Evolutionary conservation across 371 early-diverging fungal genomes (phyloP).

Genomic region (Saksenaea vasiformis): DNA sequence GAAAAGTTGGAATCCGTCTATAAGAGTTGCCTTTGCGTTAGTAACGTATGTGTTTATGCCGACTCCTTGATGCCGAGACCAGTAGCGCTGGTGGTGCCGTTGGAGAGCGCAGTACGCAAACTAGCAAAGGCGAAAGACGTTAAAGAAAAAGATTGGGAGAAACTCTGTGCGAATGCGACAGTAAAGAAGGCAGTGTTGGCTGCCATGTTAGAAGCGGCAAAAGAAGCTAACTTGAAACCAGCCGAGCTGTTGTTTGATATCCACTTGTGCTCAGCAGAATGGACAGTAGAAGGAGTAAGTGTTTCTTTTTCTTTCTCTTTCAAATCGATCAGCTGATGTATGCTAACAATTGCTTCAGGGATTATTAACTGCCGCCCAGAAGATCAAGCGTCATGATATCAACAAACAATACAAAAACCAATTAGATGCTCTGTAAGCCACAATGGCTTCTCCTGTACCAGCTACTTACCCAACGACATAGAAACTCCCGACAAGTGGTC

Average conservation of each 20-base stretch:
- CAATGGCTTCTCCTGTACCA: too few species aligned
- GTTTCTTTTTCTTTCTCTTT: conserved; percentile 15
- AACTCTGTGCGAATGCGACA: conserved; percentile 20
- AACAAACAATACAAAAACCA: conserved; percentile 53
- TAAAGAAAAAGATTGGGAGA: conserved; percentile 20
- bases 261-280: conserved; percentile 69
- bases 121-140: conserved; percentile 28
- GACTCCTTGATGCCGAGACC: conserved; percentile 66
- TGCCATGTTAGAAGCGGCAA: conserved; percentile 42
- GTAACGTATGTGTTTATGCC: conserved; percentile 83
- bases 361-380: conserved; percentile 85
- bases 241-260: conserved; percentile 73
- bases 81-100: conserved; percentile 71
- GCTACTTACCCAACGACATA: too few species aligned
- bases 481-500: too few species aligned
- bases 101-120: conserved; percentile 39
- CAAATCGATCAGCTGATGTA: not conserved
- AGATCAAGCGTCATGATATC: conserved; percentile 82
- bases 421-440: conserved; percentile 58
- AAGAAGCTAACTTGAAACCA: conserved; percentile 64
- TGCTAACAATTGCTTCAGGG: conserved; percentile 15
- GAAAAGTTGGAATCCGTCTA: conserved; percentile 95
- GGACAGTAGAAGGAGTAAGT: conserved; percentile 72
- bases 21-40: conserved; percentile 69
- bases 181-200: conserved; percentile 26